Base-by-base conservation (phyloP, 495 filamentous ascomycete species). In the Daldinia concentrica region DNA sequence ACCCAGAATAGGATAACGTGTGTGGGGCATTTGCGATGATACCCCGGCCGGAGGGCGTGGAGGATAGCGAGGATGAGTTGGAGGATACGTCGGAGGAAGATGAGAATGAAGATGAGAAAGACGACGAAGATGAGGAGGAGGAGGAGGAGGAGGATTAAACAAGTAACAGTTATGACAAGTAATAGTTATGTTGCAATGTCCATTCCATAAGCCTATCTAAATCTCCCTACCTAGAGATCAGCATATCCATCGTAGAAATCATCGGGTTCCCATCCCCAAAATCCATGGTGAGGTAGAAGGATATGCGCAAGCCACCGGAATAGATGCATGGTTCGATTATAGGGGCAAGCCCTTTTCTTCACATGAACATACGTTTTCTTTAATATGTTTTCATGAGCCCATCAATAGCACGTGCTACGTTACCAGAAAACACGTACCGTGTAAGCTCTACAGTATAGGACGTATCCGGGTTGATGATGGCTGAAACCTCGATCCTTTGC, bases 1-100 rank as follows among this genome's bases (percentile, higher is more conserved):
- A 98, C 94, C 7, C 89, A 90, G 34, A 91, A 94, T 77, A 86
- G 95, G 54, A 94, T 99, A 66, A 99, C 94, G 11, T 99, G 95
- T 78, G 63, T 99, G 69, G 88, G 64, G 90, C 91, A 48, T 98
- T 97, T 78, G 82, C 92, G 64, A 97, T 98, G 94, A 84, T 88
- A 80, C 83, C 87, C 51, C 81, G 82, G 19, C 80, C 82, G 8
- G 80, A 83, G 54, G 84, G 81, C 17, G 78, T 74, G 9, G 82
- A 84, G 64, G 80, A 86, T 55, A 83, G 79, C 64, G 85, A 86
- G 60, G 84, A 81, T 54, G 82, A 85, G 74, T 77, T 79, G 36
- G 79, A 79, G 4, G 84, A 86, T 37, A 80, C 78, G 26, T 77
- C 76, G 45, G 76, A 77, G 37, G 62, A 70, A 6, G 81, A 83